phyloP scores from a whole-genome alignment of 179 eudicot genomes.

The Beta corolliflora region DNA sequence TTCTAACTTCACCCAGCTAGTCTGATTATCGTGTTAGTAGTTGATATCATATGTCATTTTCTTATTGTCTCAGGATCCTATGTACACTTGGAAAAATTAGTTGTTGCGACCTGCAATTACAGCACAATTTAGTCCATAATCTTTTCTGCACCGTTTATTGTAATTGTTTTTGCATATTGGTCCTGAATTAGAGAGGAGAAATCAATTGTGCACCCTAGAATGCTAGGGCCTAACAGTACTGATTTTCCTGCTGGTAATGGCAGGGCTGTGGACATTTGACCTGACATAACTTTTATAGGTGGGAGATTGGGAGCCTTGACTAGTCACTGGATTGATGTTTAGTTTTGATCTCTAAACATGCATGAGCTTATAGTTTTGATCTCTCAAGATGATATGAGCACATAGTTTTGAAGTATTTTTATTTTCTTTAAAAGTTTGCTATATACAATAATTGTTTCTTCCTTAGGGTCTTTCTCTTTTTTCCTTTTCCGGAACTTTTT shows the following conservation, averaged over 20 bases:
- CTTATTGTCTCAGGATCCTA: background rate
- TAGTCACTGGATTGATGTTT: background rate
- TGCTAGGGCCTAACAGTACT: no score
- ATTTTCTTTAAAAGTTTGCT: background rate
- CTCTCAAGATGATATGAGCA: background rate
- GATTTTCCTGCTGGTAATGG: background rate
- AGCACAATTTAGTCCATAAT: background rate
- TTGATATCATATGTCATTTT: background rate
- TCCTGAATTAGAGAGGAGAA: background rate
- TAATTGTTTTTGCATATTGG: background rate
- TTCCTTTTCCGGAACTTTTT: background rate
- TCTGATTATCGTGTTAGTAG: background rate
- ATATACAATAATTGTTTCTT: background rate
- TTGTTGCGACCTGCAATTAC: background rate
- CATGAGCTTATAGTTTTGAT: background rate
- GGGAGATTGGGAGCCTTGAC: no score
- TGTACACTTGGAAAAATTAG: background rate
- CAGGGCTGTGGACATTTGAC: background rate
- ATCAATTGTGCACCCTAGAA: background rate
- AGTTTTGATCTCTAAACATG: background rate
- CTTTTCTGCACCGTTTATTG: background rate
- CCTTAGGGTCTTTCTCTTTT: background rate
- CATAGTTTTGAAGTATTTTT: background rate
- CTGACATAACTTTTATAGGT: background rate
- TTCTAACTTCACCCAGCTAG: constrained; percentile 22